phyloP scores from a whole-genome alignment of 2,329 filamentous ascomycete species.

The Rugonectria rugulosa region DNA sequence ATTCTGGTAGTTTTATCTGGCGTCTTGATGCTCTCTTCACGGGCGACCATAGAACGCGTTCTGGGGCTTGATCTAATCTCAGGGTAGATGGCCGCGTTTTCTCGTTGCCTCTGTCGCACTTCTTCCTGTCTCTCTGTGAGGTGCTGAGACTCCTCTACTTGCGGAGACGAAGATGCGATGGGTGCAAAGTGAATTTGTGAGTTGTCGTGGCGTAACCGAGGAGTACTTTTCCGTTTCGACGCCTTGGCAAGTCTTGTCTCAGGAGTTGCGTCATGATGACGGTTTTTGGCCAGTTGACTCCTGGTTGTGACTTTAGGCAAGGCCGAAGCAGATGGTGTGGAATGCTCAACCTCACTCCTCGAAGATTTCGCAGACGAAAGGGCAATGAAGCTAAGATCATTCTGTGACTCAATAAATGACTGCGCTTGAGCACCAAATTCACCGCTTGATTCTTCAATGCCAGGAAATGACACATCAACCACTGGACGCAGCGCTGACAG shows the following conservation, averaged over 20 bases:
- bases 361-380: conserved; percentile 43
- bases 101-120: conserved; percentile 75
- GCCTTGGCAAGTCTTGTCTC: conserved; percentile 34
- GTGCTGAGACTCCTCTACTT: conserved; percentile 70
- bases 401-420: conserved; percentile 58
- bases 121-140: conserved; percentile 84
- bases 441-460: conserved; percentile 48
- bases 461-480: conserved; percentile 56
- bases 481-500: conserved; percentile 67
- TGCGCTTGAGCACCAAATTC: conserved; percentile 49
- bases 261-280: conserved; percentile 39
- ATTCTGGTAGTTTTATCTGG: conserved; percentile 20
- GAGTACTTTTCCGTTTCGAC: conserved; percentile 47
- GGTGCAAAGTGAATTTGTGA: conserved; percentile 82
- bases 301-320: conserved; percentile 29
- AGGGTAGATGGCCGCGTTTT: conserved; percentile 72
- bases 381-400: conserved; percentile 50
- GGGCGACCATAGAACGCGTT: conserved; percentile 32
- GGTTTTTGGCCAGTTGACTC: conserved; percentile 38
- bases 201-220: conserved; percentile 76
- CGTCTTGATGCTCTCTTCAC: conserved; percentile 23
- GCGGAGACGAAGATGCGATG: conserved; percentile 66
- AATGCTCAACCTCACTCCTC: conserved; percentile 30
- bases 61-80: conserved; percentile 65
- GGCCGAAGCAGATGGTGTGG: conserved; percentile 21